A percentile compares a stretch with the other conserved stretches of the same genome.
Evolutionary conservation across 228 moss, liverwort and hornwort genomes (phyloP).

Genomic region (Sphagnum magellanicum): DNA sequence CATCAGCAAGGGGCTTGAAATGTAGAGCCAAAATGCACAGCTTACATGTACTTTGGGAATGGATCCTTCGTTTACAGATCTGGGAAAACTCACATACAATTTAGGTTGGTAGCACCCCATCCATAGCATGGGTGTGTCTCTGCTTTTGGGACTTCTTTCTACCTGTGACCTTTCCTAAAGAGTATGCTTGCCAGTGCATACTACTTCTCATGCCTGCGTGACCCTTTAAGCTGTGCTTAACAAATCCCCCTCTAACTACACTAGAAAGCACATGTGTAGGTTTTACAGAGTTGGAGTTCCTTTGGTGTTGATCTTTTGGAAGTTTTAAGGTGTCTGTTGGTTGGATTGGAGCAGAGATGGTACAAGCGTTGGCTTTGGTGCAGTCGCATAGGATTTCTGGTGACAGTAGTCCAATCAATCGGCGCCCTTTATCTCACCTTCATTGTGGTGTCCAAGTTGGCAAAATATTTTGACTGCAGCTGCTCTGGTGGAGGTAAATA

Average conservation of each 20-base stretch:
- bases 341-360: slow-evolving; percentile 29
- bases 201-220: too few species aligned
- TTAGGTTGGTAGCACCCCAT: background rate
- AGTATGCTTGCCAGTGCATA: too few species aligned
- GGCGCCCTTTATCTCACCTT: slow-evolving; percentile 34
- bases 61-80: background rate
- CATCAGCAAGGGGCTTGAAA: background rate
- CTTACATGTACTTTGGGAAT: too few species aligned
- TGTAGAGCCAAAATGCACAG: too few species aligned
- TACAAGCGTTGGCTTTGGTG: slow-evolving; percentile 82
- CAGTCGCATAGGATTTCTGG: slow-evolving; percentile 54
- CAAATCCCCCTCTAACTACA: too few species aligned
- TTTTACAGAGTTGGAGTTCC: too few species aligned
- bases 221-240: too few species aligned
- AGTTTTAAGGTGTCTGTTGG: background rate
- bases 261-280: too few species aligned
- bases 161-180: background rate
- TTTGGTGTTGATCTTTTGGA: too few species aligned
- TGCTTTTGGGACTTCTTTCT: background rate
- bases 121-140: background rate
- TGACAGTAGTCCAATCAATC: slow-evolving; percentile 44
- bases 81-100: background rate
- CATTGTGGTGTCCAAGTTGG: slow-evolving; percentile 25
- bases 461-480: slow-evolving; percentile 21
- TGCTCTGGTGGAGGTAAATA: slow-evolving; percentile 26